Evolutionary conservation across 306 rosid species (phyloP).

Genomic region (Cucurbita ficifolia): DNA sequence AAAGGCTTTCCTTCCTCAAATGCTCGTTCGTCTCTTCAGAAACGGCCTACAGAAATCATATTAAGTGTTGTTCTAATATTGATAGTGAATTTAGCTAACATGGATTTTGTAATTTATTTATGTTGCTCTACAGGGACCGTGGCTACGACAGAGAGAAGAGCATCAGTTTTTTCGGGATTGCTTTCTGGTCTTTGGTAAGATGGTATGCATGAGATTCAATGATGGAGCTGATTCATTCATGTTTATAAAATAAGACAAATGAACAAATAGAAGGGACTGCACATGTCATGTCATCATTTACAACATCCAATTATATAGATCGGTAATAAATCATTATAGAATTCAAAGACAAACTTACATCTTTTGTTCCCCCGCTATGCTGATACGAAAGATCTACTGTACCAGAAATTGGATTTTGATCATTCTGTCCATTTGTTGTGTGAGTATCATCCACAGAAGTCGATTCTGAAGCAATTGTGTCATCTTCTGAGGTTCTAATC

Average conservation of each 20-base stretch:
- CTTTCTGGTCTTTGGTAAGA: background rate
- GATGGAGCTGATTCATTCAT: background rate
- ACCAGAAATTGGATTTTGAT: constrained; percentile 5
- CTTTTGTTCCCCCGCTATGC: background rate
- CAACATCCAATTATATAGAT: background rate
- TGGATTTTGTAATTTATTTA: background rate
- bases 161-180: background rate
- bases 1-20: constrained; percentile 26
- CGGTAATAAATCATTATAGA: background rate
- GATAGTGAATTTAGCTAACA: background rate
- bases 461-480: background rate
- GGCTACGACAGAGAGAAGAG: background rate
- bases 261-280: background rate
- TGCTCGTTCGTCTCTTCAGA: constrained; percentile 27
- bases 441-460: constrained; percentile 11
- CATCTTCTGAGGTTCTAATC: constrained; percentile 6
- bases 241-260: background rate
- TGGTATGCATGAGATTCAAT: background rate
- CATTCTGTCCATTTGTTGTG: background rate
- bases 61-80: background rate
- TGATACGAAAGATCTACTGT: background rate
- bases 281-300: background rate
- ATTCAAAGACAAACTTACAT: background rate
- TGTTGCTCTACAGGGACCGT: background rate
- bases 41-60: constrained; percentile 16